phyloP scores from a whole-genome alignment of 78 protist genomes.

The Chrysochromulina parva region DNA sequence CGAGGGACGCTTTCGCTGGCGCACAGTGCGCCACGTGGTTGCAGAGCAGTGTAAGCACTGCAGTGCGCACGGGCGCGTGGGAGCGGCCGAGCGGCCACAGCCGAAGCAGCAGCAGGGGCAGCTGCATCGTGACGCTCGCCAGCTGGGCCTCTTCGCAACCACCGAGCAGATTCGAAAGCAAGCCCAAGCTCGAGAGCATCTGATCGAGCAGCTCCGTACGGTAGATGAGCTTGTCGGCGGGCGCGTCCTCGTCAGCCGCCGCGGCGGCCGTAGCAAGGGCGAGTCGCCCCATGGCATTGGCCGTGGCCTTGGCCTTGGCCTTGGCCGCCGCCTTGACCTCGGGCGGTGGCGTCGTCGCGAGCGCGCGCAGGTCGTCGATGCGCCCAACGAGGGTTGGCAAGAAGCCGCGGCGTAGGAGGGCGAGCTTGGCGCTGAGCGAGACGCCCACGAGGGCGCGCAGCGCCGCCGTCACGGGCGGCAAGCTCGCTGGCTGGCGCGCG shows the following conservation, averaged over 20 bases:
- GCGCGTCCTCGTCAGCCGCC: no score
- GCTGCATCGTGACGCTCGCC: background rate
- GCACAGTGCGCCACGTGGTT: constrained; percentile 2
- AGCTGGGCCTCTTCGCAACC: constrained; percentile 6
- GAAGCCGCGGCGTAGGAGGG: background rate
- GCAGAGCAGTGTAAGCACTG: background rate
- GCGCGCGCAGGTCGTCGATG: background rate
- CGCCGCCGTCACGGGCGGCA: background rate
- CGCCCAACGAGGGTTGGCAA: background rate
- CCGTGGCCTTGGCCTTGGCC: no score
- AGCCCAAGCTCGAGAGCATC: background rate
- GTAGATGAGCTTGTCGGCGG: no score
- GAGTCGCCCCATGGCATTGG: no score
- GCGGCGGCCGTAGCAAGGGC: no score
- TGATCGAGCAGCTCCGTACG: no score
- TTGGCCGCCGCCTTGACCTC: no score
- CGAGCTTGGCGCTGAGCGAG: background rate
- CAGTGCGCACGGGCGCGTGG: background rate
- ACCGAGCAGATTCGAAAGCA: background rate
- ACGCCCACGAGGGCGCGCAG: background rate
- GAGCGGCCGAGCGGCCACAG: background rate
- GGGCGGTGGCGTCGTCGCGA: no score
- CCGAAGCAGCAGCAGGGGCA: background rate
- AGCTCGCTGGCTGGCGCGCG: background rate
- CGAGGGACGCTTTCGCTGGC: background rate